Percentiles rank a stretch among this genome's conserved stretches.
Evolutionary conservation across 2,329 filamentous ascomycete species (phyloP).

Genomic region (Epichloe brachyelytri): DNA sequence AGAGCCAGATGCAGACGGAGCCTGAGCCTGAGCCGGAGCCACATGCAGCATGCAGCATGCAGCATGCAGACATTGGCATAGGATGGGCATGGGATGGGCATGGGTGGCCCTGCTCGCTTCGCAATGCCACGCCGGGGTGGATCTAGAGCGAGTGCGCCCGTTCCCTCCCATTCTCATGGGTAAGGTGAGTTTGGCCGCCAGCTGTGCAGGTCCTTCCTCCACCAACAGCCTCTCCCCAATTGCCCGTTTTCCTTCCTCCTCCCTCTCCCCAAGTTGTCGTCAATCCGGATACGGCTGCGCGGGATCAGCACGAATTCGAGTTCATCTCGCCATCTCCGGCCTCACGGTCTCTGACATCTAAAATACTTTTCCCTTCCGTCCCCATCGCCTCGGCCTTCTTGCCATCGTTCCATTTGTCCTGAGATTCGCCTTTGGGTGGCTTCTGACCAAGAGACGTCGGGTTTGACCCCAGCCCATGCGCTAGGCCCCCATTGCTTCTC

Average conservation of each 20-base stretch:
- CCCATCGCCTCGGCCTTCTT: conserved; percentile 1
- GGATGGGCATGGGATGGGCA: conserved; percentile 6
- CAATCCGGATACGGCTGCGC: conserved; percentile 19
- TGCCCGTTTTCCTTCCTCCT: conserved; percentile 22
- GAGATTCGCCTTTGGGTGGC: background rate
- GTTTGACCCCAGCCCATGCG: conserved; percentile 5
- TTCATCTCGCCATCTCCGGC: conserved; percentile 3
- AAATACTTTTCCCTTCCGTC: background rate
- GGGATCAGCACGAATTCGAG: conserved; percentile 11
- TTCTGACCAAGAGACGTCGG: conserved; percentile 3
- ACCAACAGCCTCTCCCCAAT: conserved; percentile 26
- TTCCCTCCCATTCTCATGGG: conserved; percentile 27
- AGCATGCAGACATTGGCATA: conserved; percentile 6
- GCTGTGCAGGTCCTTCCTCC: conserved; percentile 27
- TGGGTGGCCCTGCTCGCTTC: conserved; percentile 15
- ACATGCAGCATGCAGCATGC: background rate
- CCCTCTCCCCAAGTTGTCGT: conserved; percentile 21
- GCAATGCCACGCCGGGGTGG: conserved; percentile 15
- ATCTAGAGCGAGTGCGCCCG: conserved; percentile 17
- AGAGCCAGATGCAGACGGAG: background rate
- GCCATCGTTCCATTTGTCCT: conserved; percentile 1
- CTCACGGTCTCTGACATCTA: background rate
- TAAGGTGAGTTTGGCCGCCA: conserved; percentile 29
- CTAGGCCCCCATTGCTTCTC: background rate
- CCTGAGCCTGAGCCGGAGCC: background rate